These are phyloP conservation scores for Calonectria multiphialidica DNA, from an alignment of 2,329 filamentous ascomycete species.

Conservation along the genomic window DNA sequence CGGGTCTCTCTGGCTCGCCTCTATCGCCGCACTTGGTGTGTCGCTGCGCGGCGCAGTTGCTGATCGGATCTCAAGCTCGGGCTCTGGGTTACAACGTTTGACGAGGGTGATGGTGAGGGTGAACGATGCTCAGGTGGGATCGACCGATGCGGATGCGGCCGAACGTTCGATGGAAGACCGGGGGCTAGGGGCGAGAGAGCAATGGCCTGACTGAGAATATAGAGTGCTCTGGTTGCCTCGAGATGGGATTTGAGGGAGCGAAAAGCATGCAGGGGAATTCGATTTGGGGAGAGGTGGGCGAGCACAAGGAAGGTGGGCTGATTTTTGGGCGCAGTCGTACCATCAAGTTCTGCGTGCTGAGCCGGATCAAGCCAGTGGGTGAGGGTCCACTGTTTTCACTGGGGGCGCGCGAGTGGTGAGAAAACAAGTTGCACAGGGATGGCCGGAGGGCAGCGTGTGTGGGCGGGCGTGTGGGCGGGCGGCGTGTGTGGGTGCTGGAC, in stretches of 20 bases:
- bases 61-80: conserved; percentile 21
- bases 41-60: conserved; percentile 19
- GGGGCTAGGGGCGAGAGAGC: conserved; percentile 36
- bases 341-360: conserved; percentile 40
- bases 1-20: neutral
- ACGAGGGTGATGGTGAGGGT: conserved; percentile 13
- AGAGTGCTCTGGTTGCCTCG: conserved; percentile 27
- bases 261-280: conserved; percentile 43
- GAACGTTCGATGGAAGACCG: conserved; percentile 38
- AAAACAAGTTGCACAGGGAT: conserved; percentile 4
- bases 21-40: conserved; percentile 17
- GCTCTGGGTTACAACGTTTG: conserved; percentile 10
- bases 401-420: conserved; percentile 6
- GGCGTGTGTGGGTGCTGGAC: neutral
- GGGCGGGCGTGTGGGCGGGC: no score
- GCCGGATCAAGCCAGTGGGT: conserved; percentile 30
- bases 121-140: conserved; percentile 28
- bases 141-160: conserved; percentile 45
- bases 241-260: conserved; percentile 39
- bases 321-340: conserved; percentile 45
- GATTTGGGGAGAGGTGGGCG: conserved; percentile 40
- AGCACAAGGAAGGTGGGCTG: conserved; percentile 20
- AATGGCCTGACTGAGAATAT: conserved; percentile 42
- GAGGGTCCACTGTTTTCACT: conserved; percentile 16
- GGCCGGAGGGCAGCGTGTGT: neutral